These are phyloP conservation scores for Acanthamoeba castellanii DNA, from an alignment of 208 protist genomes.

Conservation along the genomic window DNA sequence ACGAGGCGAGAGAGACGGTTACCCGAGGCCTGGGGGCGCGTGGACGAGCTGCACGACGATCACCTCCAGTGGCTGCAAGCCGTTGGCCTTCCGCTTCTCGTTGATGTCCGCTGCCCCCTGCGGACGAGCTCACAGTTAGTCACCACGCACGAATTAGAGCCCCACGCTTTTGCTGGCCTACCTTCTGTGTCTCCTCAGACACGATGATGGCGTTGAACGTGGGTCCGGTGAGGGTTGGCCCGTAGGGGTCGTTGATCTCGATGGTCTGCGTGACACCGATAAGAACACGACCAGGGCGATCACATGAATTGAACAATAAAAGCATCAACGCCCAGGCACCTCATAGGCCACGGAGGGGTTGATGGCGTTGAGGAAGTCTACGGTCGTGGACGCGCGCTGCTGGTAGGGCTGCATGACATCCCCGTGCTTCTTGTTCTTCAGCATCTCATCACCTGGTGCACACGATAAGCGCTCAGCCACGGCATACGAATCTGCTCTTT, in stretches of 20 bases:
- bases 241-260: conserved; percentile 57
- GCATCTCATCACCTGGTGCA: conserved; percentile 39
- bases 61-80: background rate
- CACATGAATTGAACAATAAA: background rate
- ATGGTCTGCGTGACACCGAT: background rate
- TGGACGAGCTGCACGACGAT: conserved; percentile 22
- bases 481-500: too few relatives aligned
- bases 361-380: conserved; percentile 30
- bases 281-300: too few relatives aligned
- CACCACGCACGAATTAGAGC: background rate
- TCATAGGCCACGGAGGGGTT: conserved; percentile 28
- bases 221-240: conserved; percentile 11
- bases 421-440: conserved; percentile 67
- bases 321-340: background rate
- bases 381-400: background rate
- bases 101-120: conserved; percentile 44
- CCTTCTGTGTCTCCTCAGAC: conserved; percentile 38
- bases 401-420: conserved; percentile 62
- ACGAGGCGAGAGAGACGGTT: background rate
- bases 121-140: too few relatives aligned
- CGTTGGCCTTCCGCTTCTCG: conserved; percentile 49
- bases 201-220: conserved; percentile 52
- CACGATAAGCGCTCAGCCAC: too few relatives aligned
- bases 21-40: background rate
- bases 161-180: background rate